Evolutionary conservation across 108 stramenopile genomes (phyloP), one percentile per base, ranked within the genome.

Genomic region (Thalassiosira profunda): DNA sequence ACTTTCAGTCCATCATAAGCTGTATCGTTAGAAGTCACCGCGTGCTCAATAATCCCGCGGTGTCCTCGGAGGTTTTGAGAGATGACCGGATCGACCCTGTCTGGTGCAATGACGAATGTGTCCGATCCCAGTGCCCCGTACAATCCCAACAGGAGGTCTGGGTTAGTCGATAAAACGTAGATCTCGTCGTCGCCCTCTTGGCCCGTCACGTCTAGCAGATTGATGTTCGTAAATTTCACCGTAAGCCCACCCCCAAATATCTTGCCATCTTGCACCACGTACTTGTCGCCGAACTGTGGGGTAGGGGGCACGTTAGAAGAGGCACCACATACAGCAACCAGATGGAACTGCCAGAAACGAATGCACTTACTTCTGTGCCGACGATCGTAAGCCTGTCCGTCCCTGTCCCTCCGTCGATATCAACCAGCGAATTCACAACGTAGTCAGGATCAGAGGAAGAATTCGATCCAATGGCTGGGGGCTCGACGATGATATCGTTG

Each of bases 31-130:
- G 60, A 63, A 11, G 63, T 15, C 21, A 79, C 23, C 31, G 23
- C 26, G 43, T 79, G 77, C 52, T 72, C 70, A 41, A 79, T 37
- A 12, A 79, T 65, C 9, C 77, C 77, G 14, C 70, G 60, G 41
- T 79, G 77, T 7, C 75, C 75, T 23, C 70, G 37, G 4, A 72
- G 57, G 41, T 79, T 79, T 54, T 79, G 71, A 3, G 70, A 72
- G 5, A 67, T 53, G 7, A 79, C 70, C 11, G 77, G 70, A 18
- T 70, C 36, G 0, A 79, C 77, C 2, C 41, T 28, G 26, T 43
- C 40, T 53, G 77, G 77, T 25, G 70, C 36, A 12, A 79, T 65
- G 0, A 30, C 21, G 49, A 79, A 79, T 0, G 56, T 58, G 31
- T 79, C 77, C 15, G 63, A 66, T 14, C 70, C 70, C 25, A 65